Evolutionary conservation across 2,329 filamentous ascomycete species (phyloP).

Genomic region (Cercospora zeina): DNA sequence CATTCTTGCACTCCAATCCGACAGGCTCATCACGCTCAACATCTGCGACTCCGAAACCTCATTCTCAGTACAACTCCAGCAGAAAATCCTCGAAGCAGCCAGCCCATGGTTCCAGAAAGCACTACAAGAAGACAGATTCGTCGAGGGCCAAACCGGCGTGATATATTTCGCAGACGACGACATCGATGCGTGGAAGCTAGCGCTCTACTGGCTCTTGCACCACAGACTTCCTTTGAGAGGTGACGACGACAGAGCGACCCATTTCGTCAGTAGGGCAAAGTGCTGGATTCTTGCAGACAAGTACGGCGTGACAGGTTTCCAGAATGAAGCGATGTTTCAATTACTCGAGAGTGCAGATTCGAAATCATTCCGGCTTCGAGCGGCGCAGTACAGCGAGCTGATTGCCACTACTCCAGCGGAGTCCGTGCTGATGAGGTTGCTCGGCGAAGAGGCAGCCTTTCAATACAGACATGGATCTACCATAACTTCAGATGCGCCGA

Average conservation of each 20-base stretch:
- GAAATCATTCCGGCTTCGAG: not conserved
- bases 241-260: not conserved
- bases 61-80: slow-evolving; percentile 3
- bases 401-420: not conserved
- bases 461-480: not conserved
- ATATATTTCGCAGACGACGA: slow-evolving; percentile 19
- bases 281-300: slow-evolving; percentile 23
- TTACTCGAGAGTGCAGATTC: not conserved
- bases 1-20: not conserved
- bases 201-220: slow-evolving; percentile 19
- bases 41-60: not conserved
- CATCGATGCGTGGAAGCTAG: slow-evolving; percentile 11
- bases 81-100: slow-evolving; percentile 6
- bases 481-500: not conserved
- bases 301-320: slow-evolving; percentile 14
- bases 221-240: not conserved
- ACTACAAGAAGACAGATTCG: not conserved
- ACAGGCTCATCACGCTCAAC: slow-evolving; percentile 15
- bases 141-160: not conserved
- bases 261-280: not conserved
- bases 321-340: slow-evolving; percentile 12
- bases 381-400: not conserved
- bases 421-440: not conserved
- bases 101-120: slow-evolving; percentile 8
- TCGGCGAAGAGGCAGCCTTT: not conserved